Base-by-base conservation (phyloP, 2,329 filamentous ascomycete species). In the Teratosphaeria gauchensis region DNA sequence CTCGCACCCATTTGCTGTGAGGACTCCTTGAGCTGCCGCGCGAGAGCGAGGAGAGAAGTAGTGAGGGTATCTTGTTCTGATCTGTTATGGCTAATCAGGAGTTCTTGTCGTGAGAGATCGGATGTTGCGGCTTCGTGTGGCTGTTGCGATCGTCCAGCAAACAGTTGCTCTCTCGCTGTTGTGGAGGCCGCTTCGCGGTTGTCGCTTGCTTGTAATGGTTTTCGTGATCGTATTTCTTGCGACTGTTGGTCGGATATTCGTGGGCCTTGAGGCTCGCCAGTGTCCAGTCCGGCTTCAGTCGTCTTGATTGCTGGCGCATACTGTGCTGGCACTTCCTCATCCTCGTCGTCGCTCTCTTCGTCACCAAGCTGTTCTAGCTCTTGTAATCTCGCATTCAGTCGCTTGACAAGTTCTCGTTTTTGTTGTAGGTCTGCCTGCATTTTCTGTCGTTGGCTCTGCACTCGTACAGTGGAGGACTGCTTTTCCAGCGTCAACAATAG, bases 61-160 rank as follows among this genome's bases (percentile, higher is more conserved):
- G 92, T 92, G 2, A 97, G 81, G 35, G 82, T 78, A 72, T 96
- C 90, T 73, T 96, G 92, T 75, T 96, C 90, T 57, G 78, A 79
- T 56, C 89, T 87, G 69, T 95, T 84, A 68, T 88, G 82, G 66
- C 89, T 84, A 51, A 96, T 82, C 33, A 91, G 81, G 0, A 85
- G 81, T 75, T 95, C 90, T 0, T 73, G 72, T 33, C 73, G 66
- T 24, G 69, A 61, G 16, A 72, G 64, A 19, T 54, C 28, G 11
- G 53, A 32, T 33, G 56, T 30, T 58, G 58, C 21, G 61, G 59
- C 31, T 30, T 52, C 19, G 19, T 42, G 51, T 56, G 52, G 24
- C 21, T 65, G 63, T 9, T 54, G 64, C 59, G 51, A 62, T 2
- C 73, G 58, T 61, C 68, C 58, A 31, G 65, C 56, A 62, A 78